These are phyloP conservation scores for Exophiala lecanii-corni DNA, from an alignment of 2,329 filamentous ascomycete species.

Conservation along the genomic window DNA sequence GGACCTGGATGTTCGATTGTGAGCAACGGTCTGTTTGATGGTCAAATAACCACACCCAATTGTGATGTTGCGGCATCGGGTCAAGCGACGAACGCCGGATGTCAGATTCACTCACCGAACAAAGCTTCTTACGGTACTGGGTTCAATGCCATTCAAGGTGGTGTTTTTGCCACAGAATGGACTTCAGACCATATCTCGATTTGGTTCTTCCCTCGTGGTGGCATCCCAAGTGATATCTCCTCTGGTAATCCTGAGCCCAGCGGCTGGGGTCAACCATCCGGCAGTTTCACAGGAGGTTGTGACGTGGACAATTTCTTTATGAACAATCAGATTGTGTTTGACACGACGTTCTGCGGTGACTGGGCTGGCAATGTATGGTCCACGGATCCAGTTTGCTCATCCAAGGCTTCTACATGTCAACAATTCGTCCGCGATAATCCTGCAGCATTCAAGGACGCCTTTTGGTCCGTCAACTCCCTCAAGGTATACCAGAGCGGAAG, in stretches of 20 bases:
- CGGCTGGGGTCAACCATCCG: slow-evolving; percentile 65
- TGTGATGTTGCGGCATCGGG: slow-evolving; percentile 51
- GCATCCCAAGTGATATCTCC: slow-evolving; percentile 61
- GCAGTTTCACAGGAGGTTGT: slow-evolving; percentile 66
- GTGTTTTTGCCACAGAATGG: slow-evolving; percentile 74
- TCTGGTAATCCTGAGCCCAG: slow-evolving; percentile 58
- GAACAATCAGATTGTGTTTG: slow-evolving; percentile 70
- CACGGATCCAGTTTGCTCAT: slow-evolving; percentile 52
- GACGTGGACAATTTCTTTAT: slow-evolving; percentile 66
- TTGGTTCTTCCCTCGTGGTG: slow-evolving; percentile 74
- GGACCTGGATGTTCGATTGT: slow-evolving; percentile 54
- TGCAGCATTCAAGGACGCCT: slow-evolving; percentile 64
- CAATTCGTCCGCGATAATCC: slow-evolving; percentile 70
- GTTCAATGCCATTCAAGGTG: slow-evolving; percentile 67
- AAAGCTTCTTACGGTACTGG: slow-evolving; percentile 59
- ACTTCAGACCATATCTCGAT: slow-evolving; percentile 65
- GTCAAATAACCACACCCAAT: slow-evolving; percentile 48
- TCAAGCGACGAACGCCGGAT: slow-evolving; percentile 52
- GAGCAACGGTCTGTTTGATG: slow-evolving; percentile 42
- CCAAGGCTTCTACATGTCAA: slow-evolving; percentile 61
- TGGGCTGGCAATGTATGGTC: slow-evolving; percentile 75
- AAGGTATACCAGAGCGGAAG: slow-evolving; percentile 18
- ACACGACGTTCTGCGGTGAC: slow-evolving; percentile 81
- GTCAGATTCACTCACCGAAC: slow-evolving; percentile 50
- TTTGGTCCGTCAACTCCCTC: slow-evolving; percentile 32